phyloP scores from a whole-genome alignment of 352 stramenopile species.

The Aphanomyces euteiches region DNA sequence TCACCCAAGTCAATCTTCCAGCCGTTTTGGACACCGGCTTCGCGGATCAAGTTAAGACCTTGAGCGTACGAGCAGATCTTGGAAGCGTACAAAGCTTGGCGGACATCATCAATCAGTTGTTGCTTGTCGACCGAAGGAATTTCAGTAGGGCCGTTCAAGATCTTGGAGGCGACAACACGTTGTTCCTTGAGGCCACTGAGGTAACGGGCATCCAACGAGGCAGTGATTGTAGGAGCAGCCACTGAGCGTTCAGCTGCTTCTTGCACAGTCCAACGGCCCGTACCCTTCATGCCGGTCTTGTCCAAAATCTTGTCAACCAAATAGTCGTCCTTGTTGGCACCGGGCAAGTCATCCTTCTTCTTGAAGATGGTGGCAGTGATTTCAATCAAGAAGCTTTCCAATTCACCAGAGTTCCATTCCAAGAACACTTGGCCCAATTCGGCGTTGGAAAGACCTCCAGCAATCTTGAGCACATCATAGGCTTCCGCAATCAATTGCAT shows the following conservation, averaged over 20 bases:
- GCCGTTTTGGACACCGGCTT: conserved; percentile 91
- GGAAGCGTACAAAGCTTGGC: conserved; percentile 94
- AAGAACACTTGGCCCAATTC: conserved; percentile 92
- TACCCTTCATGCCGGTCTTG: conserved; percentile 99
- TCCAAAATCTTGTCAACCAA: conserved; percentile 97
- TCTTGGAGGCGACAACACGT: conserved; percentile 89
- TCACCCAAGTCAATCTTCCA: conserved; percentile 97
- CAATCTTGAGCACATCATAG: conserved; percentile 96
- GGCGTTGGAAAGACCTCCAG: conserved; percentile 85
- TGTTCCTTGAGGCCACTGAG: conserved; percentile 95
- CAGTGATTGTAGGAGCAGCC: conserved; percentile 95
- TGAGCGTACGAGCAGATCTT: conserved; percentile 99
- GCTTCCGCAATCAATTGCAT: conserved; percentile 99
- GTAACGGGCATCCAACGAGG: conserved; percentile 95
- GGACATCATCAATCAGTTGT: conserved; percentile 96
- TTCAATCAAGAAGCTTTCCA: conserved; percentile 98
- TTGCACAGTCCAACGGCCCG: conserved; percentile 95
- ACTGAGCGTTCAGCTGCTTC: conserved; percentile 94
- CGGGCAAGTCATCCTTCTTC: conserved; percentile 95
- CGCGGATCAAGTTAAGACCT: conserved; percentile 93
- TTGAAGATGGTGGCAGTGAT: conserved; percentile 97
- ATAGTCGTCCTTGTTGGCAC: conserved; percentile 60
- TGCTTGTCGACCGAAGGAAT: conserved; percentile 90
- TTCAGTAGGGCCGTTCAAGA: conserved; percentile 91
- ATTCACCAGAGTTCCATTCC: conserved; percentile 96